Percentiles rank a stretch among this genome's conserved stretches.
Conservation (phyloP, 176 grass and related monocot species). For the Rhynchospora breviuscula region DNA sequence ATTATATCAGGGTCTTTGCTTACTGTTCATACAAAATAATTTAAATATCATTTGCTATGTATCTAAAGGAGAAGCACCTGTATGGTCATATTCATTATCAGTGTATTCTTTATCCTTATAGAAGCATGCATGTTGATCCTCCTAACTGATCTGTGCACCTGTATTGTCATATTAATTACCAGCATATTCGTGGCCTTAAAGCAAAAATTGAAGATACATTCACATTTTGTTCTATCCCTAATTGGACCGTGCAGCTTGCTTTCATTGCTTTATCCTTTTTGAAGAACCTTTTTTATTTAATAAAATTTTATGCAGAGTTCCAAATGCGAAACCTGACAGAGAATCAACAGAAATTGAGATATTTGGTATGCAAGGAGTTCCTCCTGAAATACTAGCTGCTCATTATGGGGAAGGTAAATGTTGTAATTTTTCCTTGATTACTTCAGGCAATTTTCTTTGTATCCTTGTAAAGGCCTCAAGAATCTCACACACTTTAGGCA, state of each 20-base stretch:
- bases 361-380: conserved; percentile 99
- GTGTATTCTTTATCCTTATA: too few species aligned
- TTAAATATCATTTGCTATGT: too few species aligned
- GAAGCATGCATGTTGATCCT: too few species aligned
- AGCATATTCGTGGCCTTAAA: too few species aligned
- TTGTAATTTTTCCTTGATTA: neutral
- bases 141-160: too few species aligned
- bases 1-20: too few species aligned
- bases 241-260: neutral
- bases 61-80: too few species aligned
- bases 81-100: too few species aligned
- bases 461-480: neutral
- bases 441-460: neutral
- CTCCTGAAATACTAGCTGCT: conserved; percentile 73
- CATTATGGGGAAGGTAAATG: conserved; percentile 96
- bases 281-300: neutral
- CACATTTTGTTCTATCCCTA: neutral
- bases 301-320: conserved; percentile 52
- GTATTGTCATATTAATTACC: too few species aligned
- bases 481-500: neutral
- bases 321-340: conserved; percentile 89
- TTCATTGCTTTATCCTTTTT: neutral
- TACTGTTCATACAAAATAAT: too few species aligned
- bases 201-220: too few species aligned
- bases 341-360: conserved; percentile 99